These are phyloP conservation scores for Galerina marginata DNA, from an alignment of 768 basidiomycete genomes.

Conservation along the genomic window DNA sequence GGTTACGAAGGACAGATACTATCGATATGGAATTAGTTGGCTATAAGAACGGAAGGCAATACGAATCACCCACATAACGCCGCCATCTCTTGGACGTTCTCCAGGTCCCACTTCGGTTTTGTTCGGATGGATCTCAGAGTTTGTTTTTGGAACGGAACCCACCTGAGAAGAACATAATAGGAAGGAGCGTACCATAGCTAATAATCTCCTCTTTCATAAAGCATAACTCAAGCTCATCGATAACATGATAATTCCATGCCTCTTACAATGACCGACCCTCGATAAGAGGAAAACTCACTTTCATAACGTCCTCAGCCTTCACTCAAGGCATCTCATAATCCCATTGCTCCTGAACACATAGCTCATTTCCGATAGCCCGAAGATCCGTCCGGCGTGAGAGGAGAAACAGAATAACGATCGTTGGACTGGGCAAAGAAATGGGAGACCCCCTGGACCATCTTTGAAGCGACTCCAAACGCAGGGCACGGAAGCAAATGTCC, in stretches of 20 bases:
- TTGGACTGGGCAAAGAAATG: not conserved
- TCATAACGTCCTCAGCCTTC: not conserved
- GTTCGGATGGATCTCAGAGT: slow-evolving; percentile 4
- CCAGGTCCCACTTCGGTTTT: slow-evolving; percentile 9
- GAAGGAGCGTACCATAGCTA: slow-evolving; percentile 5
- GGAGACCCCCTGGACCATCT: slow-evolving; percentile 15
- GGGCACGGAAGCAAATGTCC: not conserved
- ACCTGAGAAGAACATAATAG: not conserved
- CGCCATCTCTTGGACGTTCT: not conserved
- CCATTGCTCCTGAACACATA: not conserved
- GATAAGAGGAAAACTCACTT: slow-evolving; percentile 12
- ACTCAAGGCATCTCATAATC: not conserved
- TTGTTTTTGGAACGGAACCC: not conserved
- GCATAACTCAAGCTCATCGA: slow-evolving; percentile 8
- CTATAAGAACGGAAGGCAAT: not conserved
- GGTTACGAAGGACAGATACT: not conserved
- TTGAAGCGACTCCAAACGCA: not conserved
- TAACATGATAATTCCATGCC: slow-evolving; percentile 11
- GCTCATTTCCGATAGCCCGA: not conserved
- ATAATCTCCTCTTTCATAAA: slow-evolving; percentile 5
- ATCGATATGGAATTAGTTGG: not conserved
- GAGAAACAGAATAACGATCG: not conserved
- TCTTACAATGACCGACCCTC: slow-evolving; percentile 1
- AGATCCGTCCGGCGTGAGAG: slow-evolving; percentile 11
- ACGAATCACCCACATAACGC: slow-evolving; percentile 15